A percentile compares a stretch with the other conserved stretches of the same genome.
phyloP scores from a whole-genome alignment of 768 basidiomycete species.

The Hirschioporus abietinus region DNA sequence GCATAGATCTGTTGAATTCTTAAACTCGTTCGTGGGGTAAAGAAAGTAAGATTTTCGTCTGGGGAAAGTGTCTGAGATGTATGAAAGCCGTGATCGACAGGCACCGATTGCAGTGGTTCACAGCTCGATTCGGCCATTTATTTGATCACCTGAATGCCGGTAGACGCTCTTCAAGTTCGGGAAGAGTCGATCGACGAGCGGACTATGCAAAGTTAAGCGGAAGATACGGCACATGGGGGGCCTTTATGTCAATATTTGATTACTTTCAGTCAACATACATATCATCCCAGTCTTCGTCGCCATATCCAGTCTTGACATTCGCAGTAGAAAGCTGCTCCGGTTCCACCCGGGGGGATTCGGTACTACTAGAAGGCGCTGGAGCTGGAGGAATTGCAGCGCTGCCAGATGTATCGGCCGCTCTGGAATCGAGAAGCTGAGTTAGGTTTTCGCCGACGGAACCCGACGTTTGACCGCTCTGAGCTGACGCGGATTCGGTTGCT shows the following conservation, averaged over 20 bases:
- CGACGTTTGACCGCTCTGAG: background rate
- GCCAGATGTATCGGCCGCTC: conserved; percentile 10
- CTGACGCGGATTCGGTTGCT: background rate
- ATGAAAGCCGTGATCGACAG: background rate
- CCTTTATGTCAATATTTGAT: background rate
- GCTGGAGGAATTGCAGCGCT: conserved; percentile 16
- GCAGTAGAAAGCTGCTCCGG: conserved; percentile 11
- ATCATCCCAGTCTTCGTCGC: conserved; percentile 57
- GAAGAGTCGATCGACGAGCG: background rate
- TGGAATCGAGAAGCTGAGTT: conserved; percentile 1
- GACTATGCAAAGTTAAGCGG: too few relatives aligned
- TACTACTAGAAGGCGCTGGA: conserved; percentile 16
- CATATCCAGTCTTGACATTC: conserved; percentile 13
- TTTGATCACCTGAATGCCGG: too few relatives aligned
- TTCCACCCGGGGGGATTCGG: conserved; percentile 14
- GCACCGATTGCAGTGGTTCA: background rate
- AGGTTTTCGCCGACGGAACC: conserved; percentile 6
- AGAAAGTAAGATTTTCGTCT: background rate
- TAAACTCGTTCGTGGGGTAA: too few relatives aligned
- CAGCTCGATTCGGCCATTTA: background rate
- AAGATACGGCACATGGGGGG: background rate
- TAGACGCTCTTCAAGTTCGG: background rate
- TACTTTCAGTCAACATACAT: conserved; percentile 40
- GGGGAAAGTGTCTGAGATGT: background rate
- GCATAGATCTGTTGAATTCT: too few relatives aligned